Percentiles rank a stretch among this genome's conserved stretches.
These are phyloP conservation scores for Forsythia suspensa DNA, from an alignment of 257 asterid species.

Conservation along the genomic window DNA sequence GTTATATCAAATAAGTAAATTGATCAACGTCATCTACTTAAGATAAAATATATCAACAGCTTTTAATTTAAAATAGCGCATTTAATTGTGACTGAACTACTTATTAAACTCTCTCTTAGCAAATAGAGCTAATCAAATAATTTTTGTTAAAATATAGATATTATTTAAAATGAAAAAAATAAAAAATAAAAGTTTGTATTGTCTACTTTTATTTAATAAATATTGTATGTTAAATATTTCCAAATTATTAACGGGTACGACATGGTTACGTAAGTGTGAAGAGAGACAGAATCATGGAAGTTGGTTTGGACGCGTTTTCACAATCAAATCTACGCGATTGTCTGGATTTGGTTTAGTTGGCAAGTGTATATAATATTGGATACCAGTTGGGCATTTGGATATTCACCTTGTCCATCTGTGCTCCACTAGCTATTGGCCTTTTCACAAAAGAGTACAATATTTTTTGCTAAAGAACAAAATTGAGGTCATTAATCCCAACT, in stretches of 20 bases:
- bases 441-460: neutral
- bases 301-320: constrained; percentile 34
- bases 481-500: neutral
- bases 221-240: too few relatives aligned
- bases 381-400: neutral
- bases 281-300: constrained; percentile 19
- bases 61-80: too few relatives aligned
- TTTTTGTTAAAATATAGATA: too few relatives aligned
- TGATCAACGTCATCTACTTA: neutral
- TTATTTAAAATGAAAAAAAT: too few relatives aligned
- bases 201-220: neutral
- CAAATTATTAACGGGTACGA: too few relatives aligned
- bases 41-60: too few relatives aligned
- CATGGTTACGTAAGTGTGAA: constrained; percentile 19
- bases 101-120: too few relatives aligned
- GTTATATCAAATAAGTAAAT: too few relatives aligned
- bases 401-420: neutral
- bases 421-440: neutral
- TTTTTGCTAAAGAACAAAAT: neutral
- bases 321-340: neutral
- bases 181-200: too few relatives aligned
- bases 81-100: too few relatives aligned
- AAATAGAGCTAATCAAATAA: too few relatives aligned
- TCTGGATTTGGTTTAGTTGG: neutral
- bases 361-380: neutral